These are phyloP conservation scores for Pseudopediastrum boryanum DNA, from an alignment of 139 green algal species.

Conservation along the genomic window DNA sequence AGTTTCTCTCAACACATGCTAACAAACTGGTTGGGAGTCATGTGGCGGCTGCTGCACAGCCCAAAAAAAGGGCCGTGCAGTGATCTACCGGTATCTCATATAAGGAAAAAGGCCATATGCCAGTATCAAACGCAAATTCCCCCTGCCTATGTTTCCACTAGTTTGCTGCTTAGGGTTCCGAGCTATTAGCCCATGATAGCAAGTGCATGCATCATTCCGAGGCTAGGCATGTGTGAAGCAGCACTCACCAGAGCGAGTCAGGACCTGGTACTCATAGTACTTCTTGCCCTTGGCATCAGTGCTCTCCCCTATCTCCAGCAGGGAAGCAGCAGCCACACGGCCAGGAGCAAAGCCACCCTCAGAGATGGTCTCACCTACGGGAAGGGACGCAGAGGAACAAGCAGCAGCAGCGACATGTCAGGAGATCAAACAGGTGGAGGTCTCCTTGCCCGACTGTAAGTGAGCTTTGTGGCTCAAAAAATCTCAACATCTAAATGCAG, in stretches of 20 bases:
- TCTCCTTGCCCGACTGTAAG: no score
- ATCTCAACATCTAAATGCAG: no score
- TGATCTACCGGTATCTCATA: no score
- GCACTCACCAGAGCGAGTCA: neutral
- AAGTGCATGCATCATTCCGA: no score
- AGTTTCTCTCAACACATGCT: no score
- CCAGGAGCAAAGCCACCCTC: slow-evolving; percentile 92
- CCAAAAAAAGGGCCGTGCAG: no score
- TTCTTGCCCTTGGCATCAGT: slow-evolving; percentile 92
- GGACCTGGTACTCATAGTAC: slow-evolving; percentile 85
- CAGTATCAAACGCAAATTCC: neutral
- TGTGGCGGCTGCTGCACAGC: no score
- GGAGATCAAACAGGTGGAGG: slow-evolving; percentile 10
- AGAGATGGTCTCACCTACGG: slow-evolving; percentile 78
- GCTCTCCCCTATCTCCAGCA: slow-evolving; percentile 76
- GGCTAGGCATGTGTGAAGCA: neutral
- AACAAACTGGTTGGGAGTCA: no score
- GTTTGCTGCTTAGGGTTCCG: neutral
- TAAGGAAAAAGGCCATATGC: no score
- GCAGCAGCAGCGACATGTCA: neutral
- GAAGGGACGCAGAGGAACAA: slow-evolving; percentile 81
- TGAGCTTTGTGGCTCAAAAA: no score
- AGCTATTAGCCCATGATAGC: neutral
- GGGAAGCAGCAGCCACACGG: slow-evolving; percentile 76
- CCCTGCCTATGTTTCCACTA: neutral